phyloP scores from a whole-genome alignment of 768 basidiomycete species.

The Macrolepiota dolichaula region DNA sequence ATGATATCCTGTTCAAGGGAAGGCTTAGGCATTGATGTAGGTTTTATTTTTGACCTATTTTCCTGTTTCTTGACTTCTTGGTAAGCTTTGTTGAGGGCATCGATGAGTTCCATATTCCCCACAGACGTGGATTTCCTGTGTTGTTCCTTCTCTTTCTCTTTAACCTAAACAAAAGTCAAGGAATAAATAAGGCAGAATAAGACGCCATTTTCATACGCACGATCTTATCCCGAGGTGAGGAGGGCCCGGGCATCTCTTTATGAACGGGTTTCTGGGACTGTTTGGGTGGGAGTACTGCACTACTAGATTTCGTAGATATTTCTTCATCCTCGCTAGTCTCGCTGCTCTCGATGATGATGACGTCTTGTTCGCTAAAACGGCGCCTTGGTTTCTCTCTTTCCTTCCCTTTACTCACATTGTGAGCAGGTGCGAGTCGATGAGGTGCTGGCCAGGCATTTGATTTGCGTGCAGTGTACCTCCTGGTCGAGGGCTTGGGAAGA shows the following conservation, averaged over 20 bases:
- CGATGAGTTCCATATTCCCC: neutral
- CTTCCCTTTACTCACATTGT: neutral
- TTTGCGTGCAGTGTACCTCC: neutral
- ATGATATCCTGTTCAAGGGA: slow-evolving; percentile 2
- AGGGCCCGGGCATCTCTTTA: neutral
- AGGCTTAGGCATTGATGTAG: neutral
- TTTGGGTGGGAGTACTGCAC: neutral
- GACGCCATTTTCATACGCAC: neutral
- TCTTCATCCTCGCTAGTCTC: slow-evolving; percentile 6
- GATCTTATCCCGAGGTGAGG: neutral
- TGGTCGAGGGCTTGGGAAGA: neutral
- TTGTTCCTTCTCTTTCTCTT: neutral
- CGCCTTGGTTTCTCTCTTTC: neutral
- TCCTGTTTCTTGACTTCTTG: neutral
- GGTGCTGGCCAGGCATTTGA: neutral
- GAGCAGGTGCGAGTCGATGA: neutral
- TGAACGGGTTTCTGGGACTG: neutral
- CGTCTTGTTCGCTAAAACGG: neutral
- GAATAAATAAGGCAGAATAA: neutral
- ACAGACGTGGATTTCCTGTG: neutral
- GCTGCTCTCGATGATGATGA: slow-evolving; percentile 7
- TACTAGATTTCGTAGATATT: neutral
- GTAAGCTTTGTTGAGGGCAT: neutral
- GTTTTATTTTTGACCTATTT: neutral
- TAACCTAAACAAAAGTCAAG: neutral